Base-by-base conservation (phyloP, 805 yeast genomes). In the Candida loeiensis region DNA sequence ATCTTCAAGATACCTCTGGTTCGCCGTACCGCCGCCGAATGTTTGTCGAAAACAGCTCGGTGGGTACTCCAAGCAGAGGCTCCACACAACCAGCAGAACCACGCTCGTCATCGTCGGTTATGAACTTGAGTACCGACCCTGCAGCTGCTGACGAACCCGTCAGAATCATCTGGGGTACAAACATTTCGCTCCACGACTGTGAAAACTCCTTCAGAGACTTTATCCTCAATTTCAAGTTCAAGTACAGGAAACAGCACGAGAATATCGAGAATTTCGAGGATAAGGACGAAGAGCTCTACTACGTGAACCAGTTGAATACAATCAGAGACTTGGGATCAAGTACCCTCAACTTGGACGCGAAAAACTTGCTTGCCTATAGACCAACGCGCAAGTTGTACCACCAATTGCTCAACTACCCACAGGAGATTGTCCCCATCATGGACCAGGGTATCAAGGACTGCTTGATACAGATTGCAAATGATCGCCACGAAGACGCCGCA, bases 161-260 rank as follows among this genome's bases (percentile, higher is more conserved):
- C 17, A 76, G 95, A 54, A 95, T 93, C 39, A 91, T 93, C 55
- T 93, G 99, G 99, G 99, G 99, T 63, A 93, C 99, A 1, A 89
- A 91, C 56, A 96, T 93, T 19, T 84, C 95, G 35, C 90, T 93
- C 55, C 86, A 80, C 55, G 96, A 93, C 55, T 82, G 93, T 51
- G 76, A 85, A 27, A 83, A 79, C 49, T 74, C 77, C 37, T 91
- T 93, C 66, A 73, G 95, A 48, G 81, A 81, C 47, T 93, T 93
- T 50, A 66, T 93, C 52, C 81, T 85, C 82, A 77, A 83, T 18
- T 93, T 89, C 71, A 85, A 88, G 58, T 66, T 75, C 64, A 84
- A 81, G 54, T 80, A 85, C 61, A 74, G 97, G 45, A 77, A 76
- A 50, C 55, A 58, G 5, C 58, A 71, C 45, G 81, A 76, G 34